Percentiles rank a stretch among this genome's conserved stretches.
These are phyloP conservation scores for Emericellopsis cladophorae DNA, from an alignment of 2,329 filamentous ascomycete genomes.

Conservation along the genomic window DNA sequence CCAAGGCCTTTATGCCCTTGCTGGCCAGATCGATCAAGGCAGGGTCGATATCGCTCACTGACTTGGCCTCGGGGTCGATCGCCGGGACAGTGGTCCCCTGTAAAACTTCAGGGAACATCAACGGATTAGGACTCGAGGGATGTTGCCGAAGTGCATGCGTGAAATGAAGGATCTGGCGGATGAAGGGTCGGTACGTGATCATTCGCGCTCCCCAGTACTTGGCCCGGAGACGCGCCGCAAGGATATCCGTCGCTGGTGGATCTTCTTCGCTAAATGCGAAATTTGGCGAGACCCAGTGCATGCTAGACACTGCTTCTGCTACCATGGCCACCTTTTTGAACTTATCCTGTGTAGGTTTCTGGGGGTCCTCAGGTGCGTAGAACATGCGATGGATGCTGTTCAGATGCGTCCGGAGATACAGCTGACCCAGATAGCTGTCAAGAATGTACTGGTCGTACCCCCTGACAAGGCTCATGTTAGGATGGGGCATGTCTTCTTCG, in stretches of 20 bases:
- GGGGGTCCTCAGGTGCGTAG: slow-evolving; percentile 31
- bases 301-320: slow-evolving; percentile 26
- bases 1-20: slow-evolving; percentile 59
- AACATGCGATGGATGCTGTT: slow-evolving; percentile 49
- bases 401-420: slow-evolving; percentile 51
- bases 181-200: slow-evolving; percentile 75
- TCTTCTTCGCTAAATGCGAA: slow-evolving; percentile 54
- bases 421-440: slow-evolving; percentile 48
- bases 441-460: slow-evolving; percentile 34
- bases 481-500: slow-evolving; percentile 54
- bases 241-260: slow-evolving; percentile 60
- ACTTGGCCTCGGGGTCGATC: slow-evolving; percentile 22
- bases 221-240: slow-evolving; percentile 71
- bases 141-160: slow-evolving; percentile 8
- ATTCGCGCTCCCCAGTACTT: slow-evolving; percentile 93
- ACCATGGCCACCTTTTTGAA: slow-evolving; percentile 34
- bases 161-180: slow-evolving; percentile 42
- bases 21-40: slow-evolving; percentile 41
- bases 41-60: slow-evolving; percentile 24
- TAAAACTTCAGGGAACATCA: slow-evolving; percentile 19
- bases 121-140: slow-evolving; percentile 18
- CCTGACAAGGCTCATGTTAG: slow-evolving; percentile 35
- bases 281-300: slow-evolving; percentile 32
- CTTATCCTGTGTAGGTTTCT: slow-evolving; percentile 17
- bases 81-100: slow-evolving; percentile 21